Percentiles rank a stretch among this genome's conserved stretches.
phyloP scores from a whole-genome alignment of 768 basidiomycete genomes.

The Brasilioporus rufonigricans region DNA sequence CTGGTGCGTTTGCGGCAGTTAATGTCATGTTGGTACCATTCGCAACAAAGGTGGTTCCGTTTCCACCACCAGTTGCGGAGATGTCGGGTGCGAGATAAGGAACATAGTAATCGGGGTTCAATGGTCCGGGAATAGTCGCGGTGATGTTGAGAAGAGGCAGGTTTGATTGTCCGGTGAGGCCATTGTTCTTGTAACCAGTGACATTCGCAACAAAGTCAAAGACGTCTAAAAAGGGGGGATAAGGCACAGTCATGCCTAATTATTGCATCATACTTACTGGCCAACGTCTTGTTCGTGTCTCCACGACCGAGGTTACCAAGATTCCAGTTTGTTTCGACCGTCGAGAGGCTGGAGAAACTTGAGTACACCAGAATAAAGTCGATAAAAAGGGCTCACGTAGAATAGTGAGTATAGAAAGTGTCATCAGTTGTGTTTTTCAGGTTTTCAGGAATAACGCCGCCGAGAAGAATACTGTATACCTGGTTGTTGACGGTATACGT shows the following conservation, averaged over 20 bases:
- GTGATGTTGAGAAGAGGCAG: conserved; percentile 40
- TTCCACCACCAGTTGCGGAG: conserved; percentile 38
- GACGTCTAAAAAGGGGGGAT: conserved; percentile 37
- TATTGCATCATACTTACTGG: conserved; percentile 4
- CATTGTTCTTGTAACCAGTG: conserved; percentile 44
- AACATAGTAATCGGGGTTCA: conserved; percentile 37
- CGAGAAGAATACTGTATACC: conserved; percentile 44
- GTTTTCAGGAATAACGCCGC: conserved; percentile 42
- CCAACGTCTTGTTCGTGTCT: conserved; percentile 45
- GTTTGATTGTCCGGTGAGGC: conserved; percentile 23
- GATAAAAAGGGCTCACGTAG: conserved; percentile 28
- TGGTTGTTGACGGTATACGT: conserved; percentile 43
- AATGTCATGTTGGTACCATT: conserved; percentile 31
- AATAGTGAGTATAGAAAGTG: conserved; percentile 63
- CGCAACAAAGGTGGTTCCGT: conserved; percentile 38
- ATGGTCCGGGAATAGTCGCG: conserved; percentile 38
- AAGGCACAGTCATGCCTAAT: not conserved
- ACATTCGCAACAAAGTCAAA: conserved; percentile 47
- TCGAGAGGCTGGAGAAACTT: conserved; percentile 36
- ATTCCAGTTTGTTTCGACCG: conserved; percentile 59
- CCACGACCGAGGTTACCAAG: conserved; percentile 55
- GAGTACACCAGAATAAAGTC: not conserved
- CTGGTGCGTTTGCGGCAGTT: conserved; percentile 29
- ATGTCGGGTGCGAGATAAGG: conserved; percentile 42
- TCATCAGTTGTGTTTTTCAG: conserved; percentile 46